Evolutionary conservation across 2,329 filamentous ascomycete genomes (phyloP), one percentile per base, ranked within the genome.

Genomic region (Akanthomyces dipterigenus): DNA sequence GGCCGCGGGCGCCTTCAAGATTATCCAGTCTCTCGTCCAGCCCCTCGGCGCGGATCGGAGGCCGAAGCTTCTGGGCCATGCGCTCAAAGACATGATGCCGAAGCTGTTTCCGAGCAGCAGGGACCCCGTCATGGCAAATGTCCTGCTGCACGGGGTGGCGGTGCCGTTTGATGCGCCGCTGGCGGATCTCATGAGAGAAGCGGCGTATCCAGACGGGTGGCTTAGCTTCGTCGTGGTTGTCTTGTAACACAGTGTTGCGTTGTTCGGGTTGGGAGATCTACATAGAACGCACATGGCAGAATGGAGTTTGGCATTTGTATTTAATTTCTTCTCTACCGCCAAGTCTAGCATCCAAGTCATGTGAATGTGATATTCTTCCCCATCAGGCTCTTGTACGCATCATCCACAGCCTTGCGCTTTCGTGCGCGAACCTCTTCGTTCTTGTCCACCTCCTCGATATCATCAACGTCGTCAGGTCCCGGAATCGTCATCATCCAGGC

Each of bases 131-230:
- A 82, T 96, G 54, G 95, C 93, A 1, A 88, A 89, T 62, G 89
- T 90, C 2, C 82, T 98, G 7, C 75, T 98, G 68, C 95, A 99
- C 76, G 95, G 95, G 1, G 90, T 88, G 1, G 82, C 86, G 0
- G 83, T 96, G 62, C 93, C 95, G 1, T 89, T 98, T 77, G 76
- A 79, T 63, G 89, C 92, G 1, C 87, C 87, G 26, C 74, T 99
- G 20, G 89, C 91, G 69, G 93, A 97, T 51, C 73, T 99, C 62
- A 89, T 95, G 76, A 83, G 87, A 61, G 88, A 89, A 69, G 89
- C 90, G 4, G 86, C 91, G 1, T 98, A 97, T 78, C 87, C 91
- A 0, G 95, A 99, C 75, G 95, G 95, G 0, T 99, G 93, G 88
- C 74, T 96, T 28, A 91, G 91, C 73, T 75, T 97, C 46, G 89